Evolutionary conservation across 768 basidiomycete species (phyloP).

Genomic region (Phanerochaete sordida): DNA sequence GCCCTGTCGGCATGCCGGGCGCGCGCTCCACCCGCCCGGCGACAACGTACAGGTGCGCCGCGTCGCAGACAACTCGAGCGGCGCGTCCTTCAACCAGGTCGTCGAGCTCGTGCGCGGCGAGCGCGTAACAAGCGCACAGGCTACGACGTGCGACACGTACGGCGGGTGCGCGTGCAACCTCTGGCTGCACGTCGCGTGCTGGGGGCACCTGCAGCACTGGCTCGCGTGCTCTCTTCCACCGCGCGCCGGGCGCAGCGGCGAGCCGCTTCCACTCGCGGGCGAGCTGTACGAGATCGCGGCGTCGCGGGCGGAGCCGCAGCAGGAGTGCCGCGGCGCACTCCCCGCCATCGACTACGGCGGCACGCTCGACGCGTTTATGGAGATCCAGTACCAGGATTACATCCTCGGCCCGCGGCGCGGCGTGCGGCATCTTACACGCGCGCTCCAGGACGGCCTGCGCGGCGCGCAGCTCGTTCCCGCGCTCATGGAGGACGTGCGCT

Average conservation of each 20-base stretch:
- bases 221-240: not conserved
- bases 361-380: not conserved
- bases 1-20: not conserved
- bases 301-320: not conserved
- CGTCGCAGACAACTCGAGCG: not conserved
- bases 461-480: not conserved
- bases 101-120: not conserved
- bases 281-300: not conserved
- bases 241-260: not conserved
- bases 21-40: not conserved
- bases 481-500: not conserved
- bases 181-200: not conserved
- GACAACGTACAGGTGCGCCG: not conserved
- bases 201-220: not conserved
- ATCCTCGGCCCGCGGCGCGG: not conserved
- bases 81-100: not conserved
- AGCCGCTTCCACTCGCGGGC: not conserved
- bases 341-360: not conserved
- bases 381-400: not conserved
- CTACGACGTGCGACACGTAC: not conserved
- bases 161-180: not conserved
- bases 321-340: not conserved
- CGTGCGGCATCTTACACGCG: not conserved
- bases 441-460: not conserved
- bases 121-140: not conserved